Base-by-base conservation (phyloP, 495 filamentous ascomycete genomes). In the Stereocaulon alpinum region DNA sequence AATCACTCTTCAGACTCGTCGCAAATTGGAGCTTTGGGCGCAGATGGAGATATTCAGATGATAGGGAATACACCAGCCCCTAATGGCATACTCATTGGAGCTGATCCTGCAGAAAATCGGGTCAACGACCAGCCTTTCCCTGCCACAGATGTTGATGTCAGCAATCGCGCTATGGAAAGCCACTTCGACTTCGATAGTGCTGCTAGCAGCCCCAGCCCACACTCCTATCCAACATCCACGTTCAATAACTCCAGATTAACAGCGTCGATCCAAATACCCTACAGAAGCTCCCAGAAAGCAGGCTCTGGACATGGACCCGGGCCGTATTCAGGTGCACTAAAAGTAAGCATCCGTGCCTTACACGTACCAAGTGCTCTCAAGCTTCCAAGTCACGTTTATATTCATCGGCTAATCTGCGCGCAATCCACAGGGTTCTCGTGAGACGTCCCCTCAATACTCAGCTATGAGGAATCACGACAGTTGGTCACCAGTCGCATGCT, bases 171-270 rank as follows among this genome's bases (percentile, higher is more conserved):
- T 3, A 85, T 87, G 83, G 77, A 82, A 63, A 75, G 80, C 40
- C 77, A 80, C 24, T 86, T 87, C 64, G 82, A 87, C 63, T 86
- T 88, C 66, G 82, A 86, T 30, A 85, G 83, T 63, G 83, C 83
- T 17, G 80, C 82, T 0, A 84, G 78, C 66, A 88, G 82, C 61
- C 84, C 86, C 15, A 82, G 74, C 63, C 73, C 77, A 32, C 70
- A 37, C 24, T 29, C 29, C 3, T 50, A 18, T 27, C 29, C 40
- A 27, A 43, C 57, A 22, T 40, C 32, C 6, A 44, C 34, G 40
- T 43, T 42, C 20, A 49, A 50, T 24, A 40, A 42, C 27, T 45
- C 47, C 3, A 18, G 27, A 18, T 55, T 48, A 41, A 55, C 40
- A 4, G 48, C 40, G 49, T 57, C 24, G 9, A 47, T 44, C 20